Percentiles rank a stretch among this genome's conserved stretches.
Conservation (phyloP, 169 alveolate species). For the Cystoisospora suis region DNA sequence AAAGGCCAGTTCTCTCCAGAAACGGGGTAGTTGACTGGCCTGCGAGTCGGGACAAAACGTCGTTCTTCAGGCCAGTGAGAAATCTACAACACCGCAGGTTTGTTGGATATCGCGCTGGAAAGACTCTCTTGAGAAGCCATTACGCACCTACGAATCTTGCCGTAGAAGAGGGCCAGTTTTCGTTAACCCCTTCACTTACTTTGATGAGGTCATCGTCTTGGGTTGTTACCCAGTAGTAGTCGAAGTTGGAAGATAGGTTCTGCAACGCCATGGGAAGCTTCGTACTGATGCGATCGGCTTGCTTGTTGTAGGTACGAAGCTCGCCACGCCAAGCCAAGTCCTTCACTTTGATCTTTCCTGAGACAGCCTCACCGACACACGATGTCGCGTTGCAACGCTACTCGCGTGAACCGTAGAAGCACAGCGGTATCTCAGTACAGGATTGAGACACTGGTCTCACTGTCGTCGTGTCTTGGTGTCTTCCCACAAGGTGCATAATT, state of each 20-base stretch:
- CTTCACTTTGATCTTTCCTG: slow-evolving; percentile 73
- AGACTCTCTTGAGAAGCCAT: too few relatives aligned
- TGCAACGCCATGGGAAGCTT: slow-evolving; percentile 77
- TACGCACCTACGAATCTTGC: neutral
- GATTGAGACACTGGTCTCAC: too few relatives aligned
- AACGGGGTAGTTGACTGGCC: too few relatives aligned
- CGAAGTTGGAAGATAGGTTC: slow-evolving; percentile 74
- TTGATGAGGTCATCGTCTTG: slow-evolving; percentile 84
- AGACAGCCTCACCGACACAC: neutral
- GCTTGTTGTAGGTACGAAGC: slow-evolving; percentile 80
- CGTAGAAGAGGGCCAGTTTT: neutral
- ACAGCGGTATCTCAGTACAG: too few relatives aligned
- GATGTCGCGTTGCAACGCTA: too few relatives aligned
- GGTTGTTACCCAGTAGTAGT: slow-evolving; percentile 85
- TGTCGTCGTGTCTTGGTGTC: too few relatives aligned
- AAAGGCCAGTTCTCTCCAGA: neutral
- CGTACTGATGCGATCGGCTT: slow-evolving; percentile 84
- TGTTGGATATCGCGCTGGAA: too few relatives aligned
- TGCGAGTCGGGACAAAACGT: too few relatives aligned
- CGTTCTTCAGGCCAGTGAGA: too few relatives aligned
- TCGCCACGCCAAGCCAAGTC: slow-evolving; percentile 89
- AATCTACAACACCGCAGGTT: too few relatives aligned
- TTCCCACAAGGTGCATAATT: neutral
- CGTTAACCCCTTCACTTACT: slow-evolving; percentile 62
- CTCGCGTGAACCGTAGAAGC: too few relatives aligned